Evolutionary conservation across 2,329 filamentous ascomycete genomes (phyloP), one percentile per base, ranked within the genome.

Genomic region (Colletotrichum sp.): DNA sequence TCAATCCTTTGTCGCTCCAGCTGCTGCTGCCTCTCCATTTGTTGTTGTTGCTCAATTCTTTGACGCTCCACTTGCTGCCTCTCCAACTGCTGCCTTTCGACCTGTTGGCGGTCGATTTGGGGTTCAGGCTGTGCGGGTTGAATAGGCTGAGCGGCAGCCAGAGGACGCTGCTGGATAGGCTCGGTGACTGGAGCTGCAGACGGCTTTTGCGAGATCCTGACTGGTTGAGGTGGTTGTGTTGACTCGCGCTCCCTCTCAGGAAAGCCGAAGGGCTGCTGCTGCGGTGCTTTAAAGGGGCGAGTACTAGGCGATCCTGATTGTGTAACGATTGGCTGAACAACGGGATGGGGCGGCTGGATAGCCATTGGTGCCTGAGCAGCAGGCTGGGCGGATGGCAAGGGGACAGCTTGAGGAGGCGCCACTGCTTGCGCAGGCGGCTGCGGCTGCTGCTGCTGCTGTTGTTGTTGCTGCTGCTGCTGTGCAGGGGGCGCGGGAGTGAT

Each of bases 301-400:
- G 81, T 76, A 55, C 78, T 78, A 4, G 88, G 88, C 12, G 88
- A 90, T 83, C 88, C 87, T 59, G 83, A 80, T 73, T 86, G 87
- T 9, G 84, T 78, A 36, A 71, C 67, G 16, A 80, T 80, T 62
- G 83, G 79, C 73, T 86, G 86, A 43, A 81, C 74, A 38, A 81
- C 77, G 47, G 81, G 78, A 69, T 87, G 86, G 65, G 82, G 80
- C 71, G 80, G 81, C 67, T 62, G 69, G 82, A 78, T 21, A 18
- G 78, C 72, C 66, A 83, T 76, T 16, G 81, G 78, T 47, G 80
- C 81, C 51, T 66, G 75, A 58, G 66, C 61, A 63, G 61, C 34
- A 34, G 57, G 57, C 27, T 61, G 72, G 21, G 43, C 33, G 59
- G 77, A 76, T 38, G 77, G 75, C 36, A 47, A 66, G 13, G 59